phyloP scores from a whole-genome alignment of 192 early-diverging fungal genomes.

The Gaertneriomyces semiglobifer region DNA sequence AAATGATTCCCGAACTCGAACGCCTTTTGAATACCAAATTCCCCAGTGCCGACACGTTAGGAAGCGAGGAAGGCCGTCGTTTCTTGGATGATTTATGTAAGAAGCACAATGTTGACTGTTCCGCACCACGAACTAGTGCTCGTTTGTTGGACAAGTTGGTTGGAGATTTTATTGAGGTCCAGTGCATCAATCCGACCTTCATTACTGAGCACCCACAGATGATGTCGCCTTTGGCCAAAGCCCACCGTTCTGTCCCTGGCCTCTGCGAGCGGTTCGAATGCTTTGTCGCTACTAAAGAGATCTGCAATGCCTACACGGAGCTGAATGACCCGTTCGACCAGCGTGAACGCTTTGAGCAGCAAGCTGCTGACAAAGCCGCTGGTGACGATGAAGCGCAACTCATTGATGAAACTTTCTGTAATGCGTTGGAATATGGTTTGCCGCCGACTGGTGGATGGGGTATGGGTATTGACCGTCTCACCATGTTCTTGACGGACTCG shows the following conservation, averaged over 20 bases:
- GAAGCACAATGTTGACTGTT: slow-evolving; percentile 95
- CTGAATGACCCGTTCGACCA: slow-evolving; percentile 99
- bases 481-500: slow-evolving; percentile 98
- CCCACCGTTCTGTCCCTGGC: slow-evolving; percentile 81
- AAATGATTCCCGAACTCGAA: slow-evolving; percentile 93
- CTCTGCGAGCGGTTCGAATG: slow-evolving; percentile 98
- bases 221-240: slow-evolving; percentile 99
- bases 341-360: slow-evolving; percentile 95
- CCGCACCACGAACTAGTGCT: slow-evolving; percentile 86
- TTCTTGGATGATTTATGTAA: slow-evolving; percentile 89
- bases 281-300: slow-evolving; percentile 98
- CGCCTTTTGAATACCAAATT: slow-evolving; percentile 85
- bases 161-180: slow-evolving; percentile 49
- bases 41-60: slow-evolving; percentile 81
- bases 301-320: slow-evolving; percentile 99
- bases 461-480: slow-evolving; percentile 93
- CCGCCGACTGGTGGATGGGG: slow-evolving; percentile 83
- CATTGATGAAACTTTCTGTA: slow-evolving; percentile 97
- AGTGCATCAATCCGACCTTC: slow-evolving; percentile 79
- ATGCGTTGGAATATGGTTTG: slow-evolving; percentile 92
- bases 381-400: slow-evolving; percentile 99
- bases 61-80: slow-evolving; percentile 75
- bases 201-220: slow-evolving; percentile 96
- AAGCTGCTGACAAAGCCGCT: slow-evolving; percentile 93
- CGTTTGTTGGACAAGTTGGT: slow-evolving; percentile 90